phyloP scores from a whole-genome alignment of 148 eudicot genomes.

The Spergularia marina region DNA sequence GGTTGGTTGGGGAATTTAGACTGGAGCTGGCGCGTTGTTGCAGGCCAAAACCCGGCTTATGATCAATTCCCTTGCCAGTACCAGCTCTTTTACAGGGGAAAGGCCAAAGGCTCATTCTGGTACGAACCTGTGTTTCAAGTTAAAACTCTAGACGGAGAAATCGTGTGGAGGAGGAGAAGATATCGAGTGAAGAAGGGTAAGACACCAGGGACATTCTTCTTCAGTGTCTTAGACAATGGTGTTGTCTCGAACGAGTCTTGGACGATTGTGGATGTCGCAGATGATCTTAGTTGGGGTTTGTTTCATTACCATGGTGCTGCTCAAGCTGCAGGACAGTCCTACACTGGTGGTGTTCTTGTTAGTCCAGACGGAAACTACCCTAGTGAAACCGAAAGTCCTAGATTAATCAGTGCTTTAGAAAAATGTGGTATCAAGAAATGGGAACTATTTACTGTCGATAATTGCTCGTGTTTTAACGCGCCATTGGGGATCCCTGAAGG shows the following conservation, averaged over 20 bases:
- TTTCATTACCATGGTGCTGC: constrained; percentile 99
- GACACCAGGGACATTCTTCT: constrained; percentile 66
- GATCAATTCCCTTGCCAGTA: constrained; percentile 97
- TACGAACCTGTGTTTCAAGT: constrained; percentile 96
- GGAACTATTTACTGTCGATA: constrained; percentile 84
- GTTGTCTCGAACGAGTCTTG: constrained; percentile 93
- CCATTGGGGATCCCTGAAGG: constrained; percentile 83
- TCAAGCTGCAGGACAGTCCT: constrained; percentile 90
- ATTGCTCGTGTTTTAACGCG: constrained; percentile 68
- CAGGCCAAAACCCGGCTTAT: constrained; percentile 94
- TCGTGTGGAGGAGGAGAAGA: constrained; percentile 84
- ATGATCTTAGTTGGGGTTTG: constrained; percentile 95
- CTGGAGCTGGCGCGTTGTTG: constrained; percentile 99
- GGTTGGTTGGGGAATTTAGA: constrained; percentile 84
- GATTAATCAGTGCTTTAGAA: constrained; percentile 56
- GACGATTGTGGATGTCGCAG: constrained; percentile 87
- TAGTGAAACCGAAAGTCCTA: constrained; percentile 31
- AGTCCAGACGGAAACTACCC: constrained; percentile 80
- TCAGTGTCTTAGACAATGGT: constrained; percentile 94
- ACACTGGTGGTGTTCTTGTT: constrained; percentile 90
- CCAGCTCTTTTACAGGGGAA: constrained; percentile 89
- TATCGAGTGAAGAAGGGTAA: constrained; percentile 80
- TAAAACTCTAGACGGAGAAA: constrained; percentile 64
- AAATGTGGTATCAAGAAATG: constrained; percentile 79
- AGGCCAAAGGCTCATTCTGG: constrained; percentile 94